Percentiles rank a stretch among this genome's conserved stretches.
These are phyloP conservation scores for Lasiodiplodia sp. DNA, from an alignment of 2,329 filamentous ascomycete genomes.

Conservation along the genomic window DNA sequence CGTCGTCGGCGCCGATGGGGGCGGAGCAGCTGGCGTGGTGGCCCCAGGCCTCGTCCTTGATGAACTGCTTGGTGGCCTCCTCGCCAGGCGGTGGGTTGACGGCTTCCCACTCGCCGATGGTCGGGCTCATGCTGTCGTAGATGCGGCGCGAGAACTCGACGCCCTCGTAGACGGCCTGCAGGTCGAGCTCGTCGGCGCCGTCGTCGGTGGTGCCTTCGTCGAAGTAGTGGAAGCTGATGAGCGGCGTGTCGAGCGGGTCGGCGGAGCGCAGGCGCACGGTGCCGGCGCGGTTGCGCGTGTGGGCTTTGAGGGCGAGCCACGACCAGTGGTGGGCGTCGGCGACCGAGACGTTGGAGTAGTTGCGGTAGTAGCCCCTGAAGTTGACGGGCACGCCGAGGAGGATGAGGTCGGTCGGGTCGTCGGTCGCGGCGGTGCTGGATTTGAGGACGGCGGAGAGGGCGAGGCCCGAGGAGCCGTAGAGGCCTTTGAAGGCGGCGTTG, in stretches of 20 bases:
- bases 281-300: constrained; percentile 68
- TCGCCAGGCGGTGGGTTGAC: constrained; percentile 52
- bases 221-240: constrained; percentile 58
- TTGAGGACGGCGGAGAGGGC: constrained; percentile 55
- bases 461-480: constrained; percentile 60
- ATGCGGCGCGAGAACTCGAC: constrained; percentile 59
- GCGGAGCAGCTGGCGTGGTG: constrained; percentile 65
- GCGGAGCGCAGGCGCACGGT: constrained; percentile 66
- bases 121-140: constrained; percentile 35
- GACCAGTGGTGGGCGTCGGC: constrained; percentile 52
- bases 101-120: constrained; percentile 50
- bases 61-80: constrained; percentile 48
- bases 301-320: constrained; percentile 66
- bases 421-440: constrained; percentile 45
- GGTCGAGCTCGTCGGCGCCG: constrained; percentile 57
- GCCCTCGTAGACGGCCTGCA: constrained; percentile 62
- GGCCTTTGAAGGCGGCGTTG: constrained; percentile 38
- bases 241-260: constrained; percentile 69
- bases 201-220: constrained; percentile 47
- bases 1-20: constrained; percentile 61
- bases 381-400: constrained; percentile 62
- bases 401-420: constrained; percentile 60
- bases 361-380: constrained; percentile 64
- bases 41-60: constrained; percentile 43
- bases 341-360: constrained; percentile 57